Percentiles rank a stretch among this genome's conserved stretches.
Conservation (phyloP, 1,284 basidiomycete genomes). For the Trametes hirsuta region DNA sequence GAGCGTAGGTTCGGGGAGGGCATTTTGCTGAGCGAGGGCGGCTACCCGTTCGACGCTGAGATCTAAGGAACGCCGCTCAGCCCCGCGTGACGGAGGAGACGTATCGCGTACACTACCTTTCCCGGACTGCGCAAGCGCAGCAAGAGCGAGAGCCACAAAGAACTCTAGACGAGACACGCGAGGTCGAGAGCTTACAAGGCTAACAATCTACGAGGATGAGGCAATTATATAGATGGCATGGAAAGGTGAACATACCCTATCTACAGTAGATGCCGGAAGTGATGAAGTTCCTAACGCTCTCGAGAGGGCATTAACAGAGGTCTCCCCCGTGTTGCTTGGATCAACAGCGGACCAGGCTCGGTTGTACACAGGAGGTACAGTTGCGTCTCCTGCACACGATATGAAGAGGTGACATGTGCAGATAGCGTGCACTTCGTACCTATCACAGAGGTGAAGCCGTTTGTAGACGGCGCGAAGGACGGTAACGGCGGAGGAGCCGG, state of each 20-base stretch:
- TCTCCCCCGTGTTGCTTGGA: conserved; percentile 65
- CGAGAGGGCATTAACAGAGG: conserved; percentile 80
- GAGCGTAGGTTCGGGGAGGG: conserved; percentile 69
- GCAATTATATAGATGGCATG: neutral
- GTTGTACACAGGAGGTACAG: conserved; percentile 79
- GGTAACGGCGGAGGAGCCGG: conserved; percentile 67
- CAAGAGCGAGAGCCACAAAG: conserved; percentile 85
- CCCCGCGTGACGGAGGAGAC: neutral
- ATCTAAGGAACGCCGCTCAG: conserved; percentile 45
- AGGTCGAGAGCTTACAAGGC: conserved; percentile 74
- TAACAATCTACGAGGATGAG: conserved; percentile 65
- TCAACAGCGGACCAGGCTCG: conserved; percentile 76
- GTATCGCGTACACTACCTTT: conserved; percentile 52
- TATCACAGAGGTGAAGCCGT: conserved; percentile 70
- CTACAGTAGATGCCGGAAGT: conserved; percentile 79
- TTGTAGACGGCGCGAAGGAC: conserved; percentile 42
- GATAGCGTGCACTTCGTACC: conserved; percentile 43
- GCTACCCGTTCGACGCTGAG: conserved; percentile 84
- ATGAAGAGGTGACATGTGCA: neutral
- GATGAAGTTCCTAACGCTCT: conserved; percentile 76
- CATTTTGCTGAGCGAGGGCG: conserved; percentile 68
- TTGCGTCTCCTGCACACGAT: conserved; percentile 56
- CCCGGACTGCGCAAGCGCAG: conserved; percentile 81
- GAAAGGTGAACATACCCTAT: conserved; percentile 57
- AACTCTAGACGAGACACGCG: conserved; percentile 85